phyloP scores from a whole-genome alignment of 75 land plant species.

The Azolla pinnata region DNA sequence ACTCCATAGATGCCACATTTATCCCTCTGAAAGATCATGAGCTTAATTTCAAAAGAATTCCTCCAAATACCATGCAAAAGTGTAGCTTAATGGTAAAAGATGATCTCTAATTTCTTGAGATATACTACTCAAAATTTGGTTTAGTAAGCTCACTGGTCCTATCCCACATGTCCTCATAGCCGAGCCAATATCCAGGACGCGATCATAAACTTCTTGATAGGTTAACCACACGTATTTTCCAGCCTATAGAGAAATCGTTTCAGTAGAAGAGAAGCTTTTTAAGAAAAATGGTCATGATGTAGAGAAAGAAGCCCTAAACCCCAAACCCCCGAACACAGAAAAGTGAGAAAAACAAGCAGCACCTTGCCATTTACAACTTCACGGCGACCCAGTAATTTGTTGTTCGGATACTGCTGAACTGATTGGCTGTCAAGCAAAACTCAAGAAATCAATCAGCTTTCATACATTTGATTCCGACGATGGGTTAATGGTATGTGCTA shows the following conservation, averaged over 20 bases:
- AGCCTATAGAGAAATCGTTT: constrained; percentile 23
- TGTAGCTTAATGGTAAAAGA: background rate
- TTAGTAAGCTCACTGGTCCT: constrained; percentile 50
- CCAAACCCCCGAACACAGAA: no score
- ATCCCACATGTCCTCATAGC: constrained; percentile 67
- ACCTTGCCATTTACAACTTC: constrained; percentile 66
- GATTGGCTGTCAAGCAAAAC: constrained; percentile 35
- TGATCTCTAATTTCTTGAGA: background rate
- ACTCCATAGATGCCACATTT: constrained; percentile 93
- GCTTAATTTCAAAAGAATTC: no score
- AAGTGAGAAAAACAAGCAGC: no score
- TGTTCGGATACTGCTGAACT: constrained; percentile 43
- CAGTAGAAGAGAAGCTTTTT: background rate
- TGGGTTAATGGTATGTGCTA: background rate
- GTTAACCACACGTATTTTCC: constrained; percentile 83
- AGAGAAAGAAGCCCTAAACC: constrained; percentile 3
- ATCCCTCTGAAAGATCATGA: constrained; percentile 68
- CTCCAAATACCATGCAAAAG: background rate
- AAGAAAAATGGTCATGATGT: background rate
- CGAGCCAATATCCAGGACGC: constrained; percentile 63
- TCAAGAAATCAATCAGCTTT: background rate
- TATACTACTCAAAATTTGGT: background rate
- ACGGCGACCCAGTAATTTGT: constrained; percentile 59
- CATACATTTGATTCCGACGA: background rate
- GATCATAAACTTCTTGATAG: constrained; percentile 68